Evolutionary conservation across 345 rosid genomes (phyloP), one percentile per base, ranked within the genome.

Genomic region (Camelina neglecta): DNA sequence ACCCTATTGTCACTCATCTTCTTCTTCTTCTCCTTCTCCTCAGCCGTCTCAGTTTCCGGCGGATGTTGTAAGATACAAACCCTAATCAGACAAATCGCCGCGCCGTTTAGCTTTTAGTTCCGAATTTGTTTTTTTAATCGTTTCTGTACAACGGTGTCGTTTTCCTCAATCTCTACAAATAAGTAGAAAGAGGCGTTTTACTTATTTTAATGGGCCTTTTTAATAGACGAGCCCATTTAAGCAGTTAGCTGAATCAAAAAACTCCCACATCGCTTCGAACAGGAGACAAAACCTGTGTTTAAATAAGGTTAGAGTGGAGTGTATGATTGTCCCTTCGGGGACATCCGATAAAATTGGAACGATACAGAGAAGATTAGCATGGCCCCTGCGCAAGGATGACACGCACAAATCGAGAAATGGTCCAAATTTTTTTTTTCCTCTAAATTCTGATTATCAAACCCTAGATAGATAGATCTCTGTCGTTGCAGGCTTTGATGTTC

Each of bases 331-430:
- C 18, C 60, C 60, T 26, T 55, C 36, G 60, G 60, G 38, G 60
- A 55, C 60, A 59, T 59, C 64, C 15, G 44, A 16, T 35, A 59
- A 59, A 59, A 59, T 59, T 59, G 45, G 64, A 59, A 35, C 24
- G 24, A 59, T 59, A 59, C 45, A 59, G 45, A 16, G 45, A 59
- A 35, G 45, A 59, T 59, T 59, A 59, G 64, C 63, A 59, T 60
- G 65, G 44, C 45, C 64, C 26, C 44, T 59, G 64, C 64, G 24
- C 45, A 59, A 60, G 64, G 64, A 59, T 59, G 45, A 59, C 64
- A 60, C 65, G 64, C 64, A 59, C 15, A 59, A 60, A 60, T 60
- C 65, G 65, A 60, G 47, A 60, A 60, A 60, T 38, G 48, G 65
- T 60, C 31, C 65, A 60, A 60, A 11, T 60, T 60, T 38, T 60